phyloP scores from a whole-genome alignment of 2,329 filamentous ascomycete species.

The Neonectria coccinea region DNA sequence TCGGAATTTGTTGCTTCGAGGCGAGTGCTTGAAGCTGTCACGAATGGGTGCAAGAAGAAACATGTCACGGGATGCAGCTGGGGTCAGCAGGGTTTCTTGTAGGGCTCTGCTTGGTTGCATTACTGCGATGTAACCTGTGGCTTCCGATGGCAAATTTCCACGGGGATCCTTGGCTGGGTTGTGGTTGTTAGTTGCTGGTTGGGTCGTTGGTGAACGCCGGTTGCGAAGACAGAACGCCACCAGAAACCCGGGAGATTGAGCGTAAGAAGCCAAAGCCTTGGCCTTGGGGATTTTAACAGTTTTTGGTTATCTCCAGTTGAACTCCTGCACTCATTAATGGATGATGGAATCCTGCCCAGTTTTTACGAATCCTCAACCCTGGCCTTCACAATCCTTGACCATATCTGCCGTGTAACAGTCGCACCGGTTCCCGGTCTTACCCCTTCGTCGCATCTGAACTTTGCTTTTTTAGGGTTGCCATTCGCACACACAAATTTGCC shows the following conservation, averaged over 20 bases:
- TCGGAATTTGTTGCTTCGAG: background rate
- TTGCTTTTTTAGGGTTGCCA: background rate
- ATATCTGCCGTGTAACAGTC: background rate
- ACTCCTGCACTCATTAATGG: no score
- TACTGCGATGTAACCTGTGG: background rate
- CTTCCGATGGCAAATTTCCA: background rate
- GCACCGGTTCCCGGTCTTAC: no score
- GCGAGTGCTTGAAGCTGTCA: conserved; percentile 4
- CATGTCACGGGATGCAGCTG: conserved; percentile 9
- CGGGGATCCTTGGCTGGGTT: background rate
- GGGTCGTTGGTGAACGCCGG: background rate
- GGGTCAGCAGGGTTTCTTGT: background rate
- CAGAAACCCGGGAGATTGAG: background rate
- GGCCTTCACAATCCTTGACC: background rate
- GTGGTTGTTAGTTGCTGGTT: background rate
- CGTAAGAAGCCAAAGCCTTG: no score
- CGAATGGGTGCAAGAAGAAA: background rate
- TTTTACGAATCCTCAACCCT: background rate
- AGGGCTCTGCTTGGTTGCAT: background rate
- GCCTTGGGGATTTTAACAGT: no score
- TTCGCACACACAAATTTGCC: background rate
- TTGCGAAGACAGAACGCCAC: background rate
- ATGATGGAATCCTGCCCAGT: background rate
- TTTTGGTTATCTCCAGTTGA: no score
- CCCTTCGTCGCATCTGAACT: background rate